Evolutionary conservation across 257 asterid species (phyloP), one percentile per base, ranked within the genome.

Genomic region (Rehmannia glutinosa): DNA sequence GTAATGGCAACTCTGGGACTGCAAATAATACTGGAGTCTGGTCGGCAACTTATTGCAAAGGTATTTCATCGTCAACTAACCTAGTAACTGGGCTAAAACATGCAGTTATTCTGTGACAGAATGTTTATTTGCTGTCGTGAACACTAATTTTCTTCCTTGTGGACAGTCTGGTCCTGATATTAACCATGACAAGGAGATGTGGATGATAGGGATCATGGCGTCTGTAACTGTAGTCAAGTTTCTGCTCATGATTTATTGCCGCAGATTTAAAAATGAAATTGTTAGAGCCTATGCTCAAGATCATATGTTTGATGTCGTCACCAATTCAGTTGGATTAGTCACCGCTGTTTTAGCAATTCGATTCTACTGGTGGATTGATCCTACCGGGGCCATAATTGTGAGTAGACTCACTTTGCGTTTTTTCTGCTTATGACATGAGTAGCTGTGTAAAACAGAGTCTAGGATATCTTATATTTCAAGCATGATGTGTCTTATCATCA

Each of bases 141-240:
- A 49, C 30, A 21, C 21, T 19, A 19, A 16, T n/a, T 49, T 8
- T 42, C 17, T 59, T 68, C 8, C 39, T 24, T 21, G 23, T 45
- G 66, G 61, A 73, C 84, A 87, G 97, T 52, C 80, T 24, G 83
- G 82, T 61, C 93, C 95, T 25, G 79, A 80, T 12, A 11, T 81
- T 82, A 64, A 83, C 77, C 95, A 52, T 11, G 73, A 72, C 32
- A 77, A 90, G 81, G 97, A 90, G 80, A 86, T 65, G 73, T 92
- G 98, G 98, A 87, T 88, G 87, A 87, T 92, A 17, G 97, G 95
- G 41, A 90, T 92, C 67, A 92, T 92, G 98, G 88, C 82, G n/a
- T 79, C 90, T 4, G 98, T 87, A 13, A 92, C 98, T 0, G 83
- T 56, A 7, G 85, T 92, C 68, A 92, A 92, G 84, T 90, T 92